These are phyloP conservation scores for Boletus rubropictus DNA, from an alignment of 768 basidiomycete species.

Conservation along the genomic window DNA sequence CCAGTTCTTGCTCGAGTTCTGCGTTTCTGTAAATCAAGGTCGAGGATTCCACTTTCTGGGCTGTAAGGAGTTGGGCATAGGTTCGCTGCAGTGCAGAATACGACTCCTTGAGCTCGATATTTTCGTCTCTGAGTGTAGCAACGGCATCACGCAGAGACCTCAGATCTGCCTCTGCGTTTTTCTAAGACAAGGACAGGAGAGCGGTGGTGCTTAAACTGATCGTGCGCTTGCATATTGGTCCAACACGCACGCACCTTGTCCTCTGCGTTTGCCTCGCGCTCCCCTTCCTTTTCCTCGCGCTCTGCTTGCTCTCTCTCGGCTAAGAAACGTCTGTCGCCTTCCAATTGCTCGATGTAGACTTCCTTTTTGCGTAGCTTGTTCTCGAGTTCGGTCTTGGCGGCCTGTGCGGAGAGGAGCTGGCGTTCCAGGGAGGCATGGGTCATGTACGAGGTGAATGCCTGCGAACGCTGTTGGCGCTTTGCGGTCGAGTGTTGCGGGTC, in stretches of 20 bases:
- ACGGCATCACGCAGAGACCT: slow-evolving; percentile 46
- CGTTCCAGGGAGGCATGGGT: slow-evolving; percentile 61
- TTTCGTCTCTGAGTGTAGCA: slow-evolving; percentile 48
- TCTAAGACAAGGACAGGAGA: slow-evolving; percentile 28
- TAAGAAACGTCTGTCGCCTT: slow-evolving; percentile 64
- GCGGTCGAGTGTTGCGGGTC: slow-evolving; percentile 62
- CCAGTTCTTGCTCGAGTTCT: slow-evolving; percentile 45
- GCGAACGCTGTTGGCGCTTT: slow-evolving; percentile 61
- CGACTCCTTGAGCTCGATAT: slow-evolving; percentile 56
- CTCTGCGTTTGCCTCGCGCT: slow-evolving; percentile 43
- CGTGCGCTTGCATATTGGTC: not conserved
- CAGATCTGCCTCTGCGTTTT: slow-evolving; percentile 45
- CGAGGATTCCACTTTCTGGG: slow-evolving; percentile 48
- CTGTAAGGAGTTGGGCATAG: slow-evolving; percentile 43
- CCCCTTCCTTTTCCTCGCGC: slow-evolving; percentile 58
- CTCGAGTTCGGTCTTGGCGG: slow-evolving; percentile 60
- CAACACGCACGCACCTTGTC: slow-evolving; percentile 50
- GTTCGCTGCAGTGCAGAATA: slow-evolving; percentile 44
- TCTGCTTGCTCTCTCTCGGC: slow-evolving; percentile 65
- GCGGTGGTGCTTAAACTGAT: not conserved
- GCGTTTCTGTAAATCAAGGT: slow-evolving; percentile 42
- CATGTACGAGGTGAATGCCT: slow-evolving; percentile 57
- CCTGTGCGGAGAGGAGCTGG: slow-evolving; percentile 57
- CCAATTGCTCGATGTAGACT: slow-evolving; percentile 54
- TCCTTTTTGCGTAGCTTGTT: slow-evolving; percentile 64